Evolutionary conservation across 2,329 filamentous ascomycete genomes (phyloP).

Genomic region (Colletotrichum magnum): DNA sequence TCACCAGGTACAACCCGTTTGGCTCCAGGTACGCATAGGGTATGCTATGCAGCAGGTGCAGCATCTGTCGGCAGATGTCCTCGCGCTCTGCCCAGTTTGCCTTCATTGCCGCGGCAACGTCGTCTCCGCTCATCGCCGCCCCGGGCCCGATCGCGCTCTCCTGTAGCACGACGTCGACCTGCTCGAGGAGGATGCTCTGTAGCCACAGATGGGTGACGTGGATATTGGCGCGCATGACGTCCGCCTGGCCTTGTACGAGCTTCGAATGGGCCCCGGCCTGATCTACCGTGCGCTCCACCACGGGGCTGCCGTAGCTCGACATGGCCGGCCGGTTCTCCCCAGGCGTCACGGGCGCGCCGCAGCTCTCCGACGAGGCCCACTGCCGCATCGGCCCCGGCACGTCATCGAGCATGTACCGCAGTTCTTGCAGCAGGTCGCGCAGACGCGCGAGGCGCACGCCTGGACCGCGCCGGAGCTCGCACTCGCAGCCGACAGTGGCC

Average conservation of each 20-base stretch:
- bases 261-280: not conserved
- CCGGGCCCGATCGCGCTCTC: conserved; percentile 30
- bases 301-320: conserved; percentile 26
- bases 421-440: conserved; percentile 46
- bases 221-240: conserved; percentile 51
- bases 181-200: conserved; percentile 52
- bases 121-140: conserved; percentile 9
- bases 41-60: conserved; percentile 52
- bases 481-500: conserved; percentile 34
- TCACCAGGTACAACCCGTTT: conserved; percentile 52
- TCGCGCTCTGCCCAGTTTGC: conserved; percentile 51
- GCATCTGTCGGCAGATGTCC: conserved; percentile 53
- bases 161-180: conserved; percentile 47
- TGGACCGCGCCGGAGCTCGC: conserved; percentile 18
- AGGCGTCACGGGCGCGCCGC: not conserved
- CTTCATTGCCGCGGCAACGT: conserved; percentile 28
- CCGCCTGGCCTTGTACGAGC: conserved; percentile 39
- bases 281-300: not conserved
- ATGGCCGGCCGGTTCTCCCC: conserved; percentile 8
- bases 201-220: conserved; percentile 56
- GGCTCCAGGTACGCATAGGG: conserved; percentile 50
- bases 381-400: conserved; percentile 45
- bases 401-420: conserved; percentile 50
- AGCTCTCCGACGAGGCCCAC: conserved; percentile 40
- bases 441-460: conserved; percentile 44